A percentile compares a stretch with the other conserved stretches of the same genome.
Conservation (phyloP, 2,329 filamentous ascomycete genomes). For the Claviceps lovelessii region DNA sequence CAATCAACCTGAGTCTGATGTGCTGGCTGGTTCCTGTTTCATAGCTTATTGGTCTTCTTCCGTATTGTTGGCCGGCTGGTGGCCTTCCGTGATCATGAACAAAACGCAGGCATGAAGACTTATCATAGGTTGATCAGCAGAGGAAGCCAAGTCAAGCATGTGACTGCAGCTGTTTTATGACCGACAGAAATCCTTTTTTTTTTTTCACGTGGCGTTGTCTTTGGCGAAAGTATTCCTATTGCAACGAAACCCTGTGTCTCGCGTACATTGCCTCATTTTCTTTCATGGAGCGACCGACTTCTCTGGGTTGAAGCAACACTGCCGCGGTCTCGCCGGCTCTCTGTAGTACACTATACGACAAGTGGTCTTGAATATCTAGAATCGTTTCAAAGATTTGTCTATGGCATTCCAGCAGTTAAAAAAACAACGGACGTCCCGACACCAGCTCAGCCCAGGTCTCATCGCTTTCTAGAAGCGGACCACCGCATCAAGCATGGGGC, state of each 20-base stretch:
- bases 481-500: not conserved
- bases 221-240: not conserved
- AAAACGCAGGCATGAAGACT: not conserved
- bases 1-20: slow-evolving; percentile 5
- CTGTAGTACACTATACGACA: not conserved
- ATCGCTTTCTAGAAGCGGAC: not conserved
- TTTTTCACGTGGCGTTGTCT: not conserved
- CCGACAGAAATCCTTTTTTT: not conserved
- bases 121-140: not conserved
- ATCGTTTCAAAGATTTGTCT: not conserved
- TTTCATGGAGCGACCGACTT: not conserved
- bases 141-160: not conserved
- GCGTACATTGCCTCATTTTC: not conserved
- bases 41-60: not conserved
- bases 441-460: slow-evolving; percentile 4
- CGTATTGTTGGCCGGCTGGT: not conserved
- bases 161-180: not conserved
- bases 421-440: not conserved
- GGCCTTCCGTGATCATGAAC: not conserved
- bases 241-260: not conserved
- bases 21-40: not conserved
- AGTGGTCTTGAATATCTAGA: not conserved
- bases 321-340: not conserved
- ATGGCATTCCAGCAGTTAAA: not conserved
- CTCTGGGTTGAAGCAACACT: not conserved